Evolutionary conservation across 192 early-diverging fungal genomes (phyloP).

Genomic region (Jimgerdemannia lactiflua): DNA sequence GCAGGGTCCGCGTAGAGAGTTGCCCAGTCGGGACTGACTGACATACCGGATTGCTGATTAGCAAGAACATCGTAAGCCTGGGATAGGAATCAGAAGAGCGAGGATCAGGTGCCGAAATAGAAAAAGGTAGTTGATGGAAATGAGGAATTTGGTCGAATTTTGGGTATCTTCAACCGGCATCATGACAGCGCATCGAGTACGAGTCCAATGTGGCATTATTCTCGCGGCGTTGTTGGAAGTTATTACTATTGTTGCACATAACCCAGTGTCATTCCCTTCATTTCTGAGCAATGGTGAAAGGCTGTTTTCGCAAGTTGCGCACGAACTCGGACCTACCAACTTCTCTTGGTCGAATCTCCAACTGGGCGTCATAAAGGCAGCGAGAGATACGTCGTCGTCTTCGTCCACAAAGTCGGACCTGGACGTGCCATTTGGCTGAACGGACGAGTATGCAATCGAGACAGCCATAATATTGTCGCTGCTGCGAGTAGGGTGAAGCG

Average conservation of each 20-base stretch:
- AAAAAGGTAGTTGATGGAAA: background rate
- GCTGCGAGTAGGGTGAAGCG: too few species aligned
- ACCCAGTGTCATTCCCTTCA: too few species aligned
- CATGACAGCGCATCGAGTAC: too few species aligned
- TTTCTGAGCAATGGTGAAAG: background rate
- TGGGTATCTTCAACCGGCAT: too few species aligned
- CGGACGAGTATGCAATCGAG: background rate
- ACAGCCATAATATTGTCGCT: background rate
- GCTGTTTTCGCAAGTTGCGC: background rate
- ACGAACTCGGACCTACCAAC: background rate
- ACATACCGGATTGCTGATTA: conserved; percentile 3
- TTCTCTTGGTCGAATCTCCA: conserved; percentile 19
- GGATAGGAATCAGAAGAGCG: background rate
- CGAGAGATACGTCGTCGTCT: conserved; percentile 20
- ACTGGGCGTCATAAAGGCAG: conserved; percentile 11
- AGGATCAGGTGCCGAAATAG: background rate
- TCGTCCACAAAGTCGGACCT: conserved; percentile 2
- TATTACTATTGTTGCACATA: too few species aligned
- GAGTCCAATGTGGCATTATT: too few species aligned
- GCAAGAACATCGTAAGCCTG: conserved; percentile 11
- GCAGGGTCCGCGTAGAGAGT: background rate
- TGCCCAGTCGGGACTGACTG: background rate
- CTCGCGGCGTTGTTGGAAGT: too few species aligned
- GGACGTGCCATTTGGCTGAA: background rate
- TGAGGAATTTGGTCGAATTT: background rate